Conservation (phyloP, 306 rosid species). For the Fragaria nilgerrensis region DNA sequence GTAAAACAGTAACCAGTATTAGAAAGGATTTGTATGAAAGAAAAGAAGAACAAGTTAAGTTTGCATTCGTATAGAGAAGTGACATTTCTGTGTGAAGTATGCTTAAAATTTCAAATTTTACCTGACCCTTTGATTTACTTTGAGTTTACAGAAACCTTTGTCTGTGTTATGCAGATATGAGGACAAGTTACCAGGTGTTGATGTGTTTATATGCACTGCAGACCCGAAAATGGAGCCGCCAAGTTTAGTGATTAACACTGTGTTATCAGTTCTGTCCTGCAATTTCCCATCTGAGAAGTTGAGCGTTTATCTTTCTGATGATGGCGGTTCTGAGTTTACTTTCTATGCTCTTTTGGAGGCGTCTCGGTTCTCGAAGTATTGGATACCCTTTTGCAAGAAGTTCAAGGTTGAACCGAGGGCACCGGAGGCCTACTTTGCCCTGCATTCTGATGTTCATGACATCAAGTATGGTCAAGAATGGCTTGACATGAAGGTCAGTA, state of each 20-base stretch:
- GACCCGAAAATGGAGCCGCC: slow-evolving; percentile 75
- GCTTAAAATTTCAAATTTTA: background rate
- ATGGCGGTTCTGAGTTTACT: slow-evolving; percentile 64
- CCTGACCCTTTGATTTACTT: background rate
- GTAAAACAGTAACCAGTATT: background rate
- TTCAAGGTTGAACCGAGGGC: slow-evolving; percentile 57
- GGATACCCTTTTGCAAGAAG: slow-evolving; percentile 63
- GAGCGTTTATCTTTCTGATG: slow-evolving; percentile 64
- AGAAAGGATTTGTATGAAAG: background rate
- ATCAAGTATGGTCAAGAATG: slow-evolving; percentile 24
- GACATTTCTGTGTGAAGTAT: background rate
- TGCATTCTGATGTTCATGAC: slow-evolving; percentile 2
- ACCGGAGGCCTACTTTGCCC: slow-evolving; percentile 52
- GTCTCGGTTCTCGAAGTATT: slow-evolving; percentile 48
- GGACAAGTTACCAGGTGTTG: slow-evolving; percentile 44
- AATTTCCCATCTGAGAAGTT: slow-evolving; percentile 58
- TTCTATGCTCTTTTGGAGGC: slow-evolving; percentile 64
- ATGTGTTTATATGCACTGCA: slow-evolving; percentile 73
- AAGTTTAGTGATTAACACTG: slow-evolving; percentile 56
- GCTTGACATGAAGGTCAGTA: background rate
- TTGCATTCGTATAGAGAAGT: background rate
- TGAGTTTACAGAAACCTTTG: background rate
- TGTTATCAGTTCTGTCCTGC: slow-evolving; percentile 51
- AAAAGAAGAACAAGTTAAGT: background rate
- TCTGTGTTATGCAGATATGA: slow-evolving; percentile 37